These are phyloP conservation scores for Sporormia fimetaria DNA, from an alignment of 495 filamentous ascomycete species.

Conservation along the genomic window DNA sequence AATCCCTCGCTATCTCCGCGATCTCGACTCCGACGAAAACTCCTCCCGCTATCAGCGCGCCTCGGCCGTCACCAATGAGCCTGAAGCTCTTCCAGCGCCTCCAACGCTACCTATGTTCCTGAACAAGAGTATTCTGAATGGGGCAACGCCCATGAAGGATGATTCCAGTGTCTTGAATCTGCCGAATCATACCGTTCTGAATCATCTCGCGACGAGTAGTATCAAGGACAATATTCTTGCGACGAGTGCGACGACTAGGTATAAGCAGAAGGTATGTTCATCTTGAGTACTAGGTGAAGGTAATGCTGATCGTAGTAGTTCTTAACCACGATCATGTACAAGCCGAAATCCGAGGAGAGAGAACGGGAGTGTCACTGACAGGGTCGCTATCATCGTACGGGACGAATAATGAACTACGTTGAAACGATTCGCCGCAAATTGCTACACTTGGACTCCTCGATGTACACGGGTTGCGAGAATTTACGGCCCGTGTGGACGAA, in stretches of 20 bases:
- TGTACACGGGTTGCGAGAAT: no score
- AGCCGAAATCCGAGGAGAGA: conserved; percentile 49
- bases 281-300: background rate
- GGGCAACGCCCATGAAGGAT: conserved; percentile 82
- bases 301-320: conserved; percentile 47
- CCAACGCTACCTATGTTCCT: conserved; percentile 84
- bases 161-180: conserved; percentile 92
- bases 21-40: conserved; percentile 76
- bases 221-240: conserved; percentile 93
- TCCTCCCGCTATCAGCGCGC: conserved; percentile 57
- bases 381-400: no score
- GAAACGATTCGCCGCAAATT: no score
- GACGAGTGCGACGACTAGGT: conserved; percentile 93
- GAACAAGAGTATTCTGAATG: conserved; percentile 88
- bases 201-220: conserved; percentile 95
- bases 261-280: conserved; percentile 75
- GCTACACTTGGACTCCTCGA: no score
- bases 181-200: conserved; percentile 93
- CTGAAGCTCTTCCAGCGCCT: conserved; percentile 65
- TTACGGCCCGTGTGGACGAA: no score
- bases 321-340: conserved; percentile 95
- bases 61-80: conserved; percentile 54
- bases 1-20: conserved; percentile 74
- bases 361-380: conserved; percentile 4
- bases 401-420: no score